Evolutionary conservation across 495 filamentous ascomycete species (phyloP), one percentile per base, ranked within the genome.

Genomic region (Xylaria intraflava): DNA sequence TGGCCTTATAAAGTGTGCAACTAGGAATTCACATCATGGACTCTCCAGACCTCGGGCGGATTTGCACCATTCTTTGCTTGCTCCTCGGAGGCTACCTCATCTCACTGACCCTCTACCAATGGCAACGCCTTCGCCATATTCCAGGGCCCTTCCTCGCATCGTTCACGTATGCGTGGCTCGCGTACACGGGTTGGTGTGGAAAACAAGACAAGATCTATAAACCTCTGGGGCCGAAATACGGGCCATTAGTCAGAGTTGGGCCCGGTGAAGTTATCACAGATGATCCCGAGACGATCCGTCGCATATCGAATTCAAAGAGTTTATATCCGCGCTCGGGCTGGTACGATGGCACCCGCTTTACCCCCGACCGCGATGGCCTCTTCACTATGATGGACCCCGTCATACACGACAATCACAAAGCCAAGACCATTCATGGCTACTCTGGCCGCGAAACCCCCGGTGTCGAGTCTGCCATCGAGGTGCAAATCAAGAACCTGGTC

Each of bases 381-480:
- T 60, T 75, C 43, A 73, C 57, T 5, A 62, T 64, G 45, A 16
- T 54, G 5, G 62, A 71, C 20, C 56, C 66, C 1, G 49, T 53
- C 0, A 24, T 24, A 19, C 64, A 72, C 26, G 58, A 56, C 10
- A 64, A 67, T 23, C 49, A 61, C 19, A 68, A 67, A 44, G 58
- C 62, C 33, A 65, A 66, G 47, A 43, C 73, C 10, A 29, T 52
- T 16, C 61, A 62, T 17, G 70, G 64, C 3, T 82, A 81, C 51
- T 62, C 69, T 5, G 77, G 77, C 38, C 76, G 72, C 61, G 76
- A 81, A 20, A 71, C 66, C 26, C 56, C 63, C 2, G 36, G 60
- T 7, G 51, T 78, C 6, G 78, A 83, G 55, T 16, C 49, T 6
- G 62, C 66, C 4, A 61, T 83, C 29, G 74, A 79, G 47, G 40